Evolutionary conservation across 495 filamentous ascomycete genomes (phyloP).

Genomic region (Lepraria neglecta): DNA sequence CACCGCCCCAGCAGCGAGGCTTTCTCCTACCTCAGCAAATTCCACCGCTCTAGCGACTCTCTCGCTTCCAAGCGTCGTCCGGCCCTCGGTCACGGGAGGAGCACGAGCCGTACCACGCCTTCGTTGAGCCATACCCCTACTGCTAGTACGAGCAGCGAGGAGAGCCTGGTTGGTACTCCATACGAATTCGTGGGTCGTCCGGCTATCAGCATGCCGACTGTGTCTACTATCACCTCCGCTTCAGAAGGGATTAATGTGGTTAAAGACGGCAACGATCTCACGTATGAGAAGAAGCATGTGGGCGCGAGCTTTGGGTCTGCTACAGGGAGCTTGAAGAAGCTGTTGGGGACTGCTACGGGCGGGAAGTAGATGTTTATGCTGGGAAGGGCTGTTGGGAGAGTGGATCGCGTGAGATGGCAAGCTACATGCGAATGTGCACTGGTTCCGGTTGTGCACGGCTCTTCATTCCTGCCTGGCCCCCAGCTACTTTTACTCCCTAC

Average conservation of each 20-base stretch:
- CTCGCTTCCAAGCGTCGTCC: conserved; percentile 27
- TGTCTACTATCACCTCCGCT: conserved; percentile 24
- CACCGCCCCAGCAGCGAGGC: conserved; percentile 39
- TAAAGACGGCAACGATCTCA: conserved; percentile 17
- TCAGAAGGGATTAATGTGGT: conserved; percentile 11
- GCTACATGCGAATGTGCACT: not conserved
- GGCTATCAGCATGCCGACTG: conserved; percentile 27
- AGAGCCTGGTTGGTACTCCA: conserved; percentile 35
- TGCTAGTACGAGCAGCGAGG: conserved; percentile 39
- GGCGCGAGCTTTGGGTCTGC: conserved; percentile 13
- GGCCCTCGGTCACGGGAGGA: conserved; percentile 11
- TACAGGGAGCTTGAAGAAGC: conserved; percentile 25
- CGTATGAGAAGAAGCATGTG: conserved; percentile 25
- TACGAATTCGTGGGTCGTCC: conserved; percentile 31
- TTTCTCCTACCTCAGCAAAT: conserved; percentile 46
- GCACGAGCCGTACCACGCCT: conserved; percentile 32
- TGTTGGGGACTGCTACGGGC: conserved; percentile 13
- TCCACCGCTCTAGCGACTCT: conserved; percentile 33
- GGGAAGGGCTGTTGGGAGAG: conserved; percentile 29
- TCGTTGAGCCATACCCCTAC: conserved; percentile 43
- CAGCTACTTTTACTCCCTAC: conserved; percentile 9
- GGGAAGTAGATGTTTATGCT: conserved; percentile 9
- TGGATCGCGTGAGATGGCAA: not conserved
- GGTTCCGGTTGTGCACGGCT: conserved; percentile 6
- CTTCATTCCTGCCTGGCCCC: conserved; percentile 27